Evolutionary conservation across 2,329 filamentous ascomycete species (phyloP).

Genomic region (Pseudogymnoascus sp.): DNA sequence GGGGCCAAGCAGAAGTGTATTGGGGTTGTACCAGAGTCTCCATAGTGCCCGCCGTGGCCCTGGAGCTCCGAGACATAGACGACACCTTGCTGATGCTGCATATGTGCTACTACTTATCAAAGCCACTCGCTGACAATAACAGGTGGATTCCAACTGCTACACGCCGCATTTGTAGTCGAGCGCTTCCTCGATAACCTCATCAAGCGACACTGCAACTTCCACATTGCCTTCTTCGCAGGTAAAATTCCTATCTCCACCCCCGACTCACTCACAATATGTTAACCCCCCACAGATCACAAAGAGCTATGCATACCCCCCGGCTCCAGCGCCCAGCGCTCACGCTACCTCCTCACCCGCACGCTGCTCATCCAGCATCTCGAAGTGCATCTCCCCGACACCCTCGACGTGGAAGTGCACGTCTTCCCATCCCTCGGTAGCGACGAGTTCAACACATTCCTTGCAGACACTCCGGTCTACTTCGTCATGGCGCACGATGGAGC

Average conservation of each 20-base stretch:
- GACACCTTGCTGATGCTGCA: conserved; percentile 9
- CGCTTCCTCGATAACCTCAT: conserved; percentile 53
- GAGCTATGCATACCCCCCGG: conserved; percentile 47
- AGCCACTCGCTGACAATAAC: background rate
- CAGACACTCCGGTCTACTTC: conserved; percentile 51
- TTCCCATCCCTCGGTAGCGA: conserved; percentile 38
- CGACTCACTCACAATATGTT: conserved; percentile 12
- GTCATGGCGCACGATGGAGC: conserved; percentile 60
- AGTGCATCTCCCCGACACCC: conserved; percentile 20
- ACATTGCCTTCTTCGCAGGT: conserved; percentile 57
- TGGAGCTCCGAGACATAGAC: background rate
- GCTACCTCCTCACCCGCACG: conserved; percentile 53
- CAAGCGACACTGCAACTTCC: conserved; percentile 60
- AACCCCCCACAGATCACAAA: conserved; percentile 34
- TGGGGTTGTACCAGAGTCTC: background rate
- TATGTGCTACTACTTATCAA: background rate
- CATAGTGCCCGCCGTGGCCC: background rate
- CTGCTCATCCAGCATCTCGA: conserved; percentile 56
- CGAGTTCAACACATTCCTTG: conserved; percentile 49
- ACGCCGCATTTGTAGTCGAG: conserved; percentile 63
- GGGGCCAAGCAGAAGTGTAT: background rate
- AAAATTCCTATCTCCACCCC: background rate
- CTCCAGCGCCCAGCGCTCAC: conserved; percentile 27
- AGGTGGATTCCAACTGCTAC: conserved; percentile 63
- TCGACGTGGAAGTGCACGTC: conserved; percentile 32